Evolutionary conservation across 2,329 filamentous ascomycete genomes (phyloP), one percentile per base, ranked within the genome.

Genomic region (Epichloe uncinata): DNA sequence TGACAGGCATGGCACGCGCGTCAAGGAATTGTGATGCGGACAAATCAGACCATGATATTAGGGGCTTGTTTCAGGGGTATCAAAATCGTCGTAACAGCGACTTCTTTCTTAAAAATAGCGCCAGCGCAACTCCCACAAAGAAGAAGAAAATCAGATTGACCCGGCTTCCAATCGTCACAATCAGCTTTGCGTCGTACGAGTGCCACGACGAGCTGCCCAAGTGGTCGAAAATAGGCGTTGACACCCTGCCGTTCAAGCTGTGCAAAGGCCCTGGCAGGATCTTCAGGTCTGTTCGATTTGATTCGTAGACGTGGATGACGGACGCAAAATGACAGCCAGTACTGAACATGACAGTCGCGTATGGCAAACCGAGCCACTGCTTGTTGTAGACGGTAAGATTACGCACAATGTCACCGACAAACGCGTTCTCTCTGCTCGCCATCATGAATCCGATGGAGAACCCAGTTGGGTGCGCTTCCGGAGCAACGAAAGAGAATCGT

Each of bases 361-460:
- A 69, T 0, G 67, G 66, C 34, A 70, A 52, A 3, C 64, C 59
- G 16, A 69, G 58, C 67, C 67, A 70, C n/a, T 61, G 54, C 5
- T 58, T 59, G 52, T 70, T 65, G 45, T 69, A 70, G 0, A 53
- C 52, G 1, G 56, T 52, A 1, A 70, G 57, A 34, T 65, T 64
- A 5, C 54, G 43, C 12, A 70, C 62, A 18, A 69, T 53, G 22
- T 62, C 54, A 5, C 58, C 54, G 5, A 69, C 58, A 47, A 67
- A 69, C 1, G 55, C 42, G 53, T 65, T 67, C 20, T 58, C 55
- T 47, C 60, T 60, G 47, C 57, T 59, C 5, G 67, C 61, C 60
- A 70, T 66, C 63, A 70, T 66, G 60, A 70, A 69, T 5, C 67
- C 66, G 34, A 69, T 63, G 6, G 66, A 69, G 53, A 70, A 66